Evolutionary conservation across 768 basidiomycete genomes (phyloP), one percentile per base, ranked within the genome.

Genomic region (Pluteus cervinus): DNA sequence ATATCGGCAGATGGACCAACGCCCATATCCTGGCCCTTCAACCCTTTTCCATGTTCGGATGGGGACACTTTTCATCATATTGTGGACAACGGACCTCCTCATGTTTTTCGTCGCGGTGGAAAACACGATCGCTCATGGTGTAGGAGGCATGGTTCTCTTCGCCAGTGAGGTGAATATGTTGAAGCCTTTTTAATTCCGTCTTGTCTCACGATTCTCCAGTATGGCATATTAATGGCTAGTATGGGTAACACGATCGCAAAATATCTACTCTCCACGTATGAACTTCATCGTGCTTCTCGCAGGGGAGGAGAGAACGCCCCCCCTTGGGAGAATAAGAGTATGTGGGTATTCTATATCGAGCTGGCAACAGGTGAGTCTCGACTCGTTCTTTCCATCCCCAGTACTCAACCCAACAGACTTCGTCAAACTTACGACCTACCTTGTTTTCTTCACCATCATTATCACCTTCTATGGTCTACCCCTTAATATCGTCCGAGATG

Each of bases 321-420:
- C 45, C 77, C 83, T 32, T 98, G 96, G 96, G 93, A 99, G 59
- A 85, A 92, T 53, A 98, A 97, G 70, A 91, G 88, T 66, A 93
- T 97, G 81, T 93, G 81, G 71, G 68, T 86, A 7, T 97, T 96
- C 65, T 98, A 97, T 55, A 79, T 97, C 40, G 96, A 98, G 53
- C 63, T 98, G 36, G 68, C 72, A 18, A 93, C 92, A 28, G 92
- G 94, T 93, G 46, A 32, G 78, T 61, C 4, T 25, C 24, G 10
- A 5, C 23, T 29, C 29, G 21, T 32, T 37, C 33, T 37, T 23
- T 35, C 17, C 8, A 22, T 43, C 33, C 43, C 31, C 29, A 46
- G 35, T 46, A 33, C 16, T 36, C 33, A 18, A 30, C n/a, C 15
- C 33, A 35, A 23, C 43, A 97, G 94, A 98, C 58, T 96, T 97